Evolutionary conservation across 2,329 filamentous ascomycete species (phyloP).

Genomic region (Colletotrichum brevisporum): DNA sequence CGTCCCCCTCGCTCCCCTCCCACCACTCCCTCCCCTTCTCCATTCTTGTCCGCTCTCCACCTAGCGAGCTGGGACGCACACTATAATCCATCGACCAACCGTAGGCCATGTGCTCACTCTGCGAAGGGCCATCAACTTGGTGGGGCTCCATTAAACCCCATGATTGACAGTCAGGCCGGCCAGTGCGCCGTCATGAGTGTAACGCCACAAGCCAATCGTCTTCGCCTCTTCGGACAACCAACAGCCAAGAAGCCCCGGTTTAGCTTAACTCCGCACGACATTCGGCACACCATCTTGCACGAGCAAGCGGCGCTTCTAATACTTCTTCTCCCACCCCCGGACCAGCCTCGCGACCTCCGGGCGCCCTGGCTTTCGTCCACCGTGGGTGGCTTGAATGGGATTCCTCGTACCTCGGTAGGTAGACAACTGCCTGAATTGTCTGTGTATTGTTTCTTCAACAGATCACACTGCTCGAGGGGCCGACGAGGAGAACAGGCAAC

Average conservation of each 20-base stretch:
- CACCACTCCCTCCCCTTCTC: not conserved
- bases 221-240: conserved; percentile 11
- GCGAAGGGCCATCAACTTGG: conserved; percentile 16
- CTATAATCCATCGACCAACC: conserved; percentile 1
- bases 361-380: not conserved
- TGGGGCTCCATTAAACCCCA: conserved; percentile 35
- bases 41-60: not conserved
- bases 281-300: conserved; percentile 32
- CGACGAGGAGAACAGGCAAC: not conserved
- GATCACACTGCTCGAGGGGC: too few species aligned
- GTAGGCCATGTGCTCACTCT: conserved; percentile 29
- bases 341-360: not conserved
- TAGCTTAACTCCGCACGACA: too few species aligned
- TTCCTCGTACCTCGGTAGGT: not conserved
- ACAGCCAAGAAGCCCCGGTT: conserved; percentile 14
- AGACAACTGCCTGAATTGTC: too few species aligned
- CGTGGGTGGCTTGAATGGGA: not conserved
- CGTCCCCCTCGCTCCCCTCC: not conserved
- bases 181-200: conserved; percentile 28
- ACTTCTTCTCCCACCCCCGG: not conserved
- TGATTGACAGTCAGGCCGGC: conserved; percentile 37
- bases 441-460: too few species aligned
- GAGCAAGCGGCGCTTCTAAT: not conserved
- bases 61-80: not conserved
- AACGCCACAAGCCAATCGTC: conserved; percentile 32